Conservation (phyloP, 1,284 basidiomycete species). For the Apiotrichum mycotoxinovorans region DNA sequence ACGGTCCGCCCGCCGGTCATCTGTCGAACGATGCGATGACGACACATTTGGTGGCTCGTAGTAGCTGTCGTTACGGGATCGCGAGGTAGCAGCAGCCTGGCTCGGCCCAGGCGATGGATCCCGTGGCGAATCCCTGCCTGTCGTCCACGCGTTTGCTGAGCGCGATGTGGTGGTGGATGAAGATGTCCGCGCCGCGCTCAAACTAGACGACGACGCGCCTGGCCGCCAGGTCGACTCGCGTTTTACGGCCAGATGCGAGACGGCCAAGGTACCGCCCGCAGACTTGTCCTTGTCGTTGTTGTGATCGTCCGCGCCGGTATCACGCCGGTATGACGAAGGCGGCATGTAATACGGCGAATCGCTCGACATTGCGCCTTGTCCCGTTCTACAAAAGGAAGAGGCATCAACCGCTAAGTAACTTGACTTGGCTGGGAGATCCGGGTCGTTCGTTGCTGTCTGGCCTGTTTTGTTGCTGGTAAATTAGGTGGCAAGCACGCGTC, state of each 20-base stretch:
- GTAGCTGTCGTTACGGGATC: conserved; percentile 10
- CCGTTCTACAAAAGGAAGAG: not conserved
- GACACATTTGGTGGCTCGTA: conserved; percentile 13
- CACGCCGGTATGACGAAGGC: conserved; percentile 3
- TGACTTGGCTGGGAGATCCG: too few species aligned
- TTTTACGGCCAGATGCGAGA: conserved; percentile 9
- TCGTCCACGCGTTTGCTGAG: conserved; percentile 14
- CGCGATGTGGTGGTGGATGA: not conserved
- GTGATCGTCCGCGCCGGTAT: not conserved
- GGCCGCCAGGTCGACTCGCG: conserved; percentile 25
- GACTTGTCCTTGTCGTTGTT: not conserved
- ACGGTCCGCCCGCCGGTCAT: not conserved
- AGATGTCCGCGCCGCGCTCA: not conserved
- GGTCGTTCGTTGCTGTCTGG: not conserved
- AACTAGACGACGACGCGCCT: not conserved
- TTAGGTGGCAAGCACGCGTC: too few species aligned
- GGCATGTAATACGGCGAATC: conserved; percentile 21
- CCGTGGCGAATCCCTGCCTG: conserved; percentile 3
- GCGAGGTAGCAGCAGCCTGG: not conserved
- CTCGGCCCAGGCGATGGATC: conserved; percentile 4
- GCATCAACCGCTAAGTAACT: not conserved
- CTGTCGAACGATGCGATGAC: not conserved
- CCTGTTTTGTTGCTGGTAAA: too few species aligned
- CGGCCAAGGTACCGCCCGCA: not conserved
- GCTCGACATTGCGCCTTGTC: conserved; percentile 9